Conservation (phyloP, 352 stramenopile species). For the Halophytophthora batemanensis region DNA sequence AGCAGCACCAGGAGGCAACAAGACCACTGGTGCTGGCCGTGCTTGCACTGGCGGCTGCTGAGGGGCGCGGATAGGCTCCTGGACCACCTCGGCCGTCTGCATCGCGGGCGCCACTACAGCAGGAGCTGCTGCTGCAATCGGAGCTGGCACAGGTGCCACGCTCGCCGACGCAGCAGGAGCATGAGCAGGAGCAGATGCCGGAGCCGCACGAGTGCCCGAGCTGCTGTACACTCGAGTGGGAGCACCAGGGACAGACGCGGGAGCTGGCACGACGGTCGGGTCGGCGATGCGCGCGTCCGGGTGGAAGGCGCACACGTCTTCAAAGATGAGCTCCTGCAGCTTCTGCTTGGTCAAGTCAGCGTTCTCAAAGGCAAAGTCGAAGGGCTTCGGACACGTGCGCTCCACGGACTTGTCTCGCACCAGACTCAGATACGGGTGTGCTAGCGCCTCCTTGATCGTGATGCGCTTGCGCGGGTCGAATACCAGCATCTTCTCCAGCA, state of each 20-base stretch:
- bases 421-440: constrained; percentile 74
- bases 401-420: constrained; percentile 75
- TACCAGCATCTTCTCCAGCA: constrained; percentile 92
- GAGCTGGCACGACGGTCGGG: constrained; percentile 10
- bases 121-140: constrained; percentile 13
- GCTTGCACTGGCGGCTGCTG: constrained; percentile 11
- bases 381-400: constrained; percentile 72
- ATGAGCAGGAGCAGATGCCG: constrained; percentile 13
- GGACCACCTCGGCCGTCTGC: constrained; percentile 10
- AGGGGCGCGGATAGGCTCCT: constrained; percentile 11
- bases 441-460: constrained; percentile 72
- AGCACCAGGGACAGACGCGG: constrained; percentile 8
- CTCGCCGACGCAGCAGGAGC: background rate
- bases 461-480: constrained; percentile 91
- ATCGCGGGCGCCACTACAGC: constrained; percentile 5
- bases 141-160: constrained; percentile 5
- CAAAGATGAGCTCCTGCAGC: constrained; percentile 90
- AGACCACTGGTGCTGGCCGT: constrained; percentile 32
- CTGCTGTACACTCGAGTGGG: constrained; percentile 11
- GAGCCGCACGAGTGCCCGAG: constrained; percentile 17
- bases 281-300: constrained; percentile 68
- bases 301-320: constrained; percentile 89
- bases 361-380: constrained; percentile 88
- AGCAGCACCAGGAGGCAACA: constrained; percentile 26
- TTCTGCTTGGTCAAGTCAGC: constrained; percentile 89